Conservation (phyloP, 1,139 yeast genomes). For the Geotrichum bryndzae region DNA sequence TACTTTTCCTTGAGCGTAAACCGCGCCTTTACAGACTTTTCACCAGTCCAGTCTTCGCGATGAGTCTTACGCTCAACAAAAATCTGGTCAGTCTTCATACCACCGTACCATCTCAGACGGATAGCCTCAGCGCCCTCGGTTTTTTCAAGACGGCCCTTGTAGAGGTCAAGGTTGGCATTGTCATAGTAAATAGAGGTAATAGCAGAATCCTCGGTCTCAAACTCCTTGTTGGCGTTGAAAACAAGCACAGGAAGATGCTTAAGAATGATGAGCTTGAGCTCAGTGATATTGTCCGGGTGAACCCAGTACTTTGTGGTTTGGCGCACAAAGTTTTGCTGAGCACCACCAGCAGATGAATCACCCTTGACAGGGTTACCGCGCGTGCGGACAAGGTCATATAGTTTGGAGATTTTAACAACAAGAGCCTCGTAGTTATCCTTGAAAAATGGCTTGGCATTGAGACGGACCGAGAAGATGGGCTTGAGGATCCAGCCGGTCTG, state of each 20-base stretch:
- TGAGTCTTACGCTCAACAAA: slow-evolving; percentile 97
- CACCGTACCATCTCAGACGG: slow-evolving; percentile 98
- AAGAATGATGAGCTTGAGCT: slow-evolving; percentile 80
- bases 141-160: slow-evolving; percentile 88
- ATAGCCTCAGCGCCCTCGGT: slow-evolving; percentile 99
- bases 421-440: slow-evolving; percentile 87
- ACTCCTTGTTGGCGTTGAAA: slow-evolving; percentile 92
- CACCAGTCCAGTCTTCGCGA: slow-evolving; percentile 99
- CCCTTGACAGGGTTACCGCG: slow-evolving; percentile 93
- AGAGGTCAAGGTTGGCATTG: slow-evolving; percentile 78
- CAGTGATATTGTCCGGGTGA: slow-evolving; percentile 98
- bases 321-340: slow-evolving; percentile 94
- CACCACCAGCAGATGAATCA: slow-evolving; percentile 93
- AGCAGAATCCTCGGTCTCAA: slow-evolving; percentile 89
- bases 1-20: slow-evolving; percentile 87
- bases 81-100: slow-evolving; percentile 86
- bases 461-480: slow-evolving; percentile 88
- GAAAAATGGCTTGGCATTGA: slow-evolving; percentile 89
- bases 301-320: slow-evolving; percentile 99
- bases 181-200: slow-evolving; percentile 95
- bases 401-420: slow-evolving; percentile 80
- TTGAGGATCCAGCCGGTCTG: slow-evolving; percentile 74
- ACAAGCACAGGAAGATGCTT: slow-evolving; percentile 95
- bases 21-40: slow-evolving; percentile 94
- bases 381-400: slow-evolving; percentile 89